A percentile compares a stretch with the other conserved stretches of the same genome.
phyloP scores from a whole-genome alignment of 2,329 filamentous ascomycete genomes.

The Alternaria brassicicola region DNA sequence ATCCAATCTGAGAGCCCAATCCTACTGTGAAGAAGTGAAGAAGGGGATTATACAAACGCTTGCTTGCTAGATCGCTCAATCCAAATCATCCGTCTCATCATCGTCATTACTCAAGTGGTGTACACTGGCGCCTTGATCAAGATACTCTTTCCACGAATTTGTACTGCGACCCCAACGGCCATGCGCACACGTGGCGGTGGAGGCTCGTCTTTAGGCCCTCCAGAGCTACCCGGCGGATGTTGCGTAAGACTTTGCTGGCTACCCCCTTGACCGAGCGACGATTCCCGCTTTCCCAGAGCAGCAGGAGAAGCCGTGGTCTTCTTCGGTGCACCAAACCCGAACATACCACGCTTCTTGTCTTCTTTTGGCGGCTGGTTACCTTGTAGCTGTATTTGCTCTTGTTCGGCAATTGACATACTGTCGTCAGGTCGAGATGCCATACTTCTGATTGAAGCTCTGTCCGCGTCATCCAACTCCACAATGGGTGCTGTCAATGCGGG shows the following conservation, averaged over 20 bases:
- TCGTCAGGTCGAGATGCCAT: slow-evolving; percentile 43
- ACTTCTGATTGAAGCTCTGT: slow-evolving; percentile 47
- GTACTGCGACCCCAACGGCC: slow-evolving; percentile 55
- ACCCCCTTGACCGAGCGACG: slow-evolving; percentile 45
- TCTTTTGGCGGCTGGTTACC: slow-evolving; percentile 32
- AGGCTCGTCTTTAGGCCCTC: slow-evolving; percentile 48
- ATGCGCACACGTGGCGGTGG: slow-evolving; percentile 54
- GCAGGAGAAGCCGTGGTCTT: slow-evolving; percentile 39
- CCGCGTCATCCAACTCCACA: slow-evolving; percentile 49
- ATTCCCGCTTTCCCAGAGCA: slow-evolving; percentile 49
- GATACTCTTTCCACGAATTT: slow-evolving; percentile 56
- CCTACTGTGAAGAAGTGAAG: slow-evolving; percentile 17
- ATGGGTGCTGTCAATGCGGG: slow-evolving; percentile 55
- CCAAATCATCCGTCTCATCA: slow-evolving; percentile 11
- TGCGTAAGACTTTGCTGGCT: slow-evolving; percentile 46
- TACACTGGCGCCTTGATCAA: slow-evolving; percentile 58
- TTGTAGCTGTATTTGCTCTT: slow-evolving; percentile 45
- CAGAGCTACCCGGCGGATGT: slow-evolving; percentile 50
- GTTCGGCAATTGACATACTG: slow-evolving; percentile 35
- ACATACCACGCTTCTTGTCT: slow-evolving; percentile 51
- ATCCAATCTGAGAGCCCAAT: slow-evolving; percentile 12
- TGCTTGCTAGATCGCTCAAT: slow-evolving; percentile 26
- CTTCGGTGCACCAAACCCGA: slow-evolving; percentile 52
- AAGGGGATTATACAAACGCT: slow-evolving; percentile 14
- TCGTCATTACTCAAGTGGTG: slow-evolving; percentile 34